A percentile compares a stretch with the other conserved stretches of the same genome.
These are phyloP conservation scores for Taphrina confusa DNA, from an alignment of 1,139 yeast genomes.

Conservation along the genomic window DNA sequence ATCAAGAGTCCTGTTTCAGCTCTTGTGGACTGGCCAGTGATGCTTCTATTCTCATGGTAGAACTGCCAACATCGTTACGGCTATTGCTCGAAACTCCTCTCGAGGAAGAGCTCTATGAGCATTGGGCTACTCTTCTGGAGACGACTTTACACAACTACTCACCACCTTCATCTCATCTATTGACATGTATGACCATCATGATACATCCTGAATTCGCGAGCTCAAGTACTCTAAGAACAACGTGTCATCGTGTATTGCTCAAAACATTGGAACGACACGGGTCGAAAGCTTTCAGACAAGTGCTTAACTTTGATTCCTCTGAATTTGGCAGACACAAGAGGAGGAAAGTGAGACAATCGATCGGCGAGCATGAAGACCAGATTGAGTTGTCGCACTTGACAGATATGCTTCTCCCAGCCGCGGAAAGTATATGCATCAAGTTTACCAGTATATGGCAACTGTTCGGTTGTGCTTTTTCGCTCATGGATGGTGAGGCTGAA, in stretches of 20 bases:
- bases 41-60: too few species aligned
- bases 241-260: constrained; percentile 1
- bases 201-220: constrained; percentile 8
- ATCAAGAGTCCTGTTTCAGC: too few species aligned
- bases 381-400: neutral
- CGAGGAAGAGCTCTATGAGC: constrained; percentile 22
- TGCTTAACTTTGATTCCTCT: neutral
- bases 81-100: constrained; percentile 22
- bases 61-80: neutral
- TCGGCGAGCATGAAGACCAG: neutral
- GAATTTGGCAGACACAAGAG: neutral
- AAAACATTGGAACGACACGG: constrained; percentile 1
- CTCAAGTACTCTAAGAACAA: neutral
- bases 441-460: constrained; percentile 17
- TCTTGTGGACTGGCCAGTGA: too few species aligned
- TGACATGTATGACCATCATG: constrained; percentile 20
- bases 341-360: neutral
- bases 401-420: constrained; percentile 16
- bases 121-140: constrained; percentile 9
- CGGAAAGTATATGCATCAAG: constrained; percentile 12
- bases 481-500: neutral
- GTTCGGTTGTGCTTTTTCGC: constrained; percentile 2
- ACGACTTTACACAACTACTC: constrained; percentile 2
- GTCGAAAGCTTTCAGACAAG: neutral
- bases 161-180: constrained; percentile 18